Evolutionary conservation across 163 green algal genomes (phyloP).

Genomic region (Trebouxiophyceae sp.): DNA sequence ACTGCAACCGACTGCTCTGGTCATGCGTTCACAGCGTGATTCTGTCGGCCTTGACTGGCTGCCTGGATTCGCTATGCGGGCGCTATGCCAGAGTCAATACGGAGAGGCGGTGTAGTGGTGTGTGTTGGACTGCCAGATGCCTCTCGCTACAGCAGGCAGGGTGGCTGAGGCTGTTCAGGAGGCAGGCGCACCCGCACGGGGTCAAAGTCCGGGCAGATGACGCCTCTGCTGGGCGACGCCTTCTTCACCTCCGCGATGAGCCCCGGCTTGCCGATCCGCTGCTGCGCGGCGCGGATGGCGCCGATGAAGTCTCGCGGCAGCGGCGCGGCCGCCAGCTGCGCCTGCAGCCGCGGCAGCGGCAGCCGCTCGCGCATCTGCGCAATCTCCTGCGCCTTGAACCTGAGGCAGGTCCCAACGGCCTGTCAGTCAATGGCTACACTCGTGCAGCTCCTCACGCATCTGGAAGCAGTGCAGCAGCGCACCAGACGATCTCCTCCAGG

Average conservation of each 20-base stretch:
- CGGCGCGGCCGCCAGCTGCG: conserved; percentile 31
- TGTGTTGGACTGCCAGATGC: too few relatives aligned
- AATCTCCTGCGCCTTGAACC: conserved; percentile 84
- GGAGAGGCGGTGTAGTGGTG: too few relatives aligned
- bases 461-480: background rate
- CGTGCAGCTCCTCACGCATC: background rate
- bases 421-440: background rate
- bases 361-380: conserved; percentile 52
- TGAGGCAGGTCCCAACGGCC: conserved; percentile 16
- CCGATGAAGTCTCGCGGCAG: conserved; percentile 83
- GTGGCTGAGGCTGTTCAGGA: too few relatives aligned
- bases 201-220: conserved; percentile 98
- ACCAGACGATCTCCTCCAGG: conserved; percentile 99
- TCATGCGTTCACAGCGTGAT: too few relatives aligned
- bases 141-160: too few relatives aligned
- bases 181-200: conserved; percentile 52
- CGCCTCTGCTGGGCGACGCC: conserved; percentile 85
- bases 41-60: too few relatives aligned
- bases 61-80: too few relatives aligned
- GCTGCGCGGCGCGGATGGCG: conserved; percentile 52
- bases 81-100: too few relatives aligned
- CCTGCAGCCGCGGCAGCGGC: conserved; percentile 52
- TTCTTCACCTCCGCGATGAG: conserved; percentile 99
- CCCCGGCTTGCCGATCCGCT: conserved; percentile 65
- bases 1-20: too few relatives aligned